Evolutionary conservation across 805 yeast species (phyloP).

Genomic region (Ogataea zsoltii): DNA sequence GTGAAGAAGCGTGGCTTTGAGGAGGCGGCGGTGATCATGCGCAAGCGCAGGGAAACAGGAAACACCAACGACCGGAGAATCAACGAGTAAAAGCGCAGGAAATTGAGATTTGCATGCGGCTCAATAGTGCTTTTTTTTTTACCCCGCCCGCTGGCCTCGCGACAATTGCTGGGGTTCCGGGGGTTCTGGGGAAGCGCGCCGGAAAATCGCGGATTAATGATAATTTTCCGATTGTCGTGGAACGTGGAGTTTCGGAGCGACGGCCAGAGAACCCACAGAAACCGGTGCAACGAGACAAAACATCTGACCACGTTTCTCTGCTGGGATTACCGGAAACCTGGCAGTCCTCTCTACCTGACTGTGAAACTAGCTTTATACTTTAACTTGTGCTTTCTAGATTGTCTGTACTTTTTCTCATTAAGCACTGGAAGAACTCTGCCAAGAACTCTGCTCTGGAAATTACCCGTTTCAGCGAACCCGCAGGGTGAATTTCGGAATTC

Average conservation of each 20-base stretch:
- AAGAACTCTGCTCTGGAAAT: background rate
- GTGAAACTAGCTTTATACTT: no score
- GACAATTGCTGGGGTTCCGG: slow-evolving; percentile 1
- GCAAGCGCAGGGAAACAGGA: slow-evolving; percentile 31
- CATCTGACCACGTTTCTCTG: no score
- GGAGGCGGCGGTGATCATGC: slow-evolving; percentile 41
- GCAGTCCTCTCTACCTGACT: no score
- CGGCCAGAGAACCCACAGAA: background rate
- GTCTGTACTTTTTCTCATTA: background rate
- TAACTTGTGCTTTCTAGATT: background rate
- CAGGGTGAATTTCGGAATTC: slow-evolving; percentile 3
- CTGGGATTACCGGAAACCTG: no score
- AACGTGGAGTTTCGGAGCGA: background rate
- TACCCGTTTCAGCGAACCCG: background rate
- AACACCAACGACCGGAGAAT: slow-evolving; percentile 32
- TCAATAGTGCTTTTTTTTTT: background rate
- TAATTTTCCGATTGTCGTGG: slow-evolving; percentile 1
- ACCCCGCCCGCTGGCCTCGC: slow-evolving; percentile 3
- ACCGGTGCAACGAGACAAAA: no score
- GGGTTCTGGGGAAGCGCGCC: slow-evolving; percentile 1
- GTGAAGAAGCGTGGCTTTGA: slow-evolving; percentile 47
- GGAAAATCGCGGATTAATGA: slow-evolving; percentile 15
- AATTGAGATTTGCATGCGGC: no score
- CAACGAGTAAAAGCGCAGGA: slow-evolving; percentile 10
- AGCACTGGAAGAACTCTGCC: slow-evolving; percentile 2